phyloP scores from a whole-genome alignment of 2,329 filamentous ascomycete genomes.

The Aspergillus transmontanensis region DNA sequence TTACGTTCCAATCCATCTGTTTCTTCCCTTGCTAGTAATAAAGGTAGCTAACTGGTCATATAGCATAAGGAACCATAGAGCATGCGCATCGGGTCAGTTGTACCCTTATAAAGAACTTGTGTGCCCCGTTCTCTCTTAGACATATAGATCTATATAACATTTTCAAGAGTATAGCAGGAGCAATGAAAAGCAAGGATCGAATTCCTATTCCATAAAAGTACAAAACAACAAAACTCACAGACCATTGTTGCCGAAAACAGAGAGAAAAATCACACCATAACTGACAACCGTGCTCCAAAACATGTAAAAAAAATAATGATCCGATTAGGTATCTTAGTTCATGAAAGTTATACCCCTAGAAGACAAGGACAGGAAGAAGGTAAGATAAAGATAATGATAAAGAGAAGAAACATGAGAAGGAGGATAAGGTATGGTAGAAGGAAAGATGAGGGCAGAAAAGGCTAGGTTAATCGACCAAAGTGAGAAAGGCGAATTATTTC shows the following conservation, averaged over 20 bases:
- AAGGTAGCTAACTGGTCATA: background rate
- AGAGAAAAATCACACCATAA: background rate
- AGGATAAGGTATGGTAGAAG: background rate
- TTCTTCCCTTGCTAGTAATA: background rate
- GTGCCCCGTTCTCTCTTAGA: background rate
- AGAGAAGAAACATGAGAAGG: background rate
- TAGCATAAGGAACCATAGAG: background rate
- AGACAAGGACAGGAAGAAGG: background rate
- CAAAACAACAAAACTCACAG: background rate
- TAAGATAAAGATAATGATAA: no score
- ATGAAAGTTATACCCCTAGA: background rate
- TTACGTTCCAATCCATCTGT: background rate
- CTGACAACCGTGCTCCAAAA: slow-evolving; percentile 1
- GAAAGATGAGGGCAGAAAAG: background rate
- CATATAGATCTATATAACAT: background rate
- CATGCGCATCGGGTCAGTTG: background rate
- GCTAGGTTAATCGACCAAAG: background rate
- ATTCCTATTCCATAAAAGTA: slow-evolving; percentile 5
- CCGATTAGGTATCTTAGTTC: slow-evolving; percentile 4
- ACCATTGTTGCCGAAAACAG: background rate
- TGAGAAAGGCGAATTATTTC: background rate
- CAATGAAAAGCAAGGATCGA: background rate
- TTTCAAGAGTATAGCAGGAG: background rate
- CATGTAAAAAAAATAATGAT: background rate
- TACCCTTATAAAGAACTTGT: background rate